A percentile compares a stretch with the other conserved stretches of the same genome.
These are phyloP conservation scores for Rhododendron williamsianum DNA, from an alignment of 148 eudicot genomes.

Conservation along the genomic window DNA sequence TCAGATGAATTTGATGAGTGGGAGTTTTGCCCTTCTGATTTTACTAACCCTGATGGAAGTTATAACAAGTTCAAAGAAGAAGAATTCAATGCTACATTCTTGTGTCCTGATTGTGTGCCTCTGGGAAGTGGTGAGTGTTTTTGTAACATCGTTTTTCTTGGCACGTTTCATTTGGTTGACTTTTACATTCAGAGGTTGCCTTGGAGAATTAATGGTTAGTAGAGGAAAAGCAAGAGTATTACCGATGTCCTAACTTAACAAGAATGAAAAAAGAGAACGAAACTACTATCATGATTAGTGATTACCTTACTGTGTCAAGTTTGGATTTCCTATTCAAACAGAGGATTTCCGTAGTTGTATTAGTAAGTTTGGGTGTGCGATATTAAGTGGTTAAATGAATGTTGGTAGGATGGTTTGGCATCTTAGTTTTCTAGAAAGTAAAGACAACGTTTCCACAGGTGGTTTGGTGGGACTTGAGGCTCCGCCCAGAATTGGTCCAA, in stretches of 20 bases:
- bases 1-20: slow-evolving; percentile 72
- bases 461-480: not conserved
- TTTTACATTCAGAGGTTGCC: not conserved
- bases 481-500: not conserved
- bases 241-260: not conserved
- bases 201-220: not conserved
- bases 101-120: slow-evolving; percentile 46
- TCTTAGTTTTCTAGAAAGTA: not conserved
- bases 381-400: not conserved
- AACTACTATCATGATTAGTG: not conserved
- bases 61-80: slow-evolving; percentile 43
- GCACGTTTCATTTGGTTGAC: not conserved
- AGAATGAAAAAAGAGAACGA: not conserved
- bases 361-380: not conserved
- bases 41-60: slow-evolving; percentile 40
- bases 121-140: slow-evolving; percentile 39
- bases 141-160: not conserved
- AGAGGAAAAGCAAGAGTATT: not conserved
- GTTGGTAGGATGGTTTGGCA: not conserved
- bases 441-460: not conserved
- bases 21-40: slow-evolving; percentile 84
- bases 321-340: not conserved
- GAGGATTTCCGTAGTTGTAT: not conserved
- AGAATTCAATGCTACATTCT: slow-evolving; percentile 68
- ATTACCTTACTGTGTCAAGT: not conserved